A percentile compares a stretch with the other conserved stretches of the same genome.
These are phyloP conservation scores for Fraxinus paxiana DNA, from an alignment of 305 asterid genomes.

Conservation along the genomic window DNA sequence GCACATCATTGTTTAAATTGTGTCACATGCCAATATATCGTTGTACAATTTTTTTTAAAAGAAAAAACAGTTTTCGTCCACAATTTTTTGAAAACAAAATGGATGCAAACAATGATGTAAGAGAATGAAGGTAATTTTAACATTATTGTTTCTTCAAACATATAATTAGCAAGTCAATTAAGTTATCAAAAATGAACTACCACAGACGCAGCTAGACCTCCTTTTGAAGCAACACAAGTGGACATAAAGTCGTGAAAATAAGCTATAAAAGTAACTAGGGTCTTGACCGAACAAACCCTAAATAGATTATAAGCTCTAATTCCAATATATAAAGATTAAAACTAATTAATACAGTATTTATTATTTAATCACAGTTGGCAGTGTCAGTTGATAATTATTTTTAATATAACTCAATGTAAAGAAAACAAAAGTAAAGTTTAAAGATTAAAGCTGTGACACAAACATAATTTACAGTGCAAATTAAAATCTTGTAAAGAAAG, in stretches of 20 bases:
- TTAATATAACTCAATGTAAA: slow-evolving; percentile 20
- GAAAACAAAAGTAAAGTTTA: slow-evolving; percentile 39
- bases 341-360: slow-evolving; percentile 25
- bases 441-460: slow-evolving; percentile 16
- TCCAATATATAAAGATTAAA: slow-evolving; percentile 45
- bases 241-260: slow-evolving; percentile 38
- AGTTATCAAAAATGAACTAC: too few species aligned
- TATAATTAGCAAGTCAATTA: too few species aligned
- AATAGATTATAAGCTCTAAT: slow-evolving; percentile 36
- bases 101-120: too few species aligned
- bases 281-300: slow-evolving; percentile 51
- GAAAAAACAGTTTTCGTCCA: too few species aligned
- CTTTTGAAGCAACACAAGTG: slow-evolving; percentile 36
- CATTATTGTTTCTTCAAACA: too few species aligned
- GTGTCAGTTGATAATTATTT: slow-evolving; percentile 46
- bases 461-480: neutral
- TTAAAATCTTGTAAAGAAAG: neutral
- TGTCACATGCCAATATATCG: too few species aligned
- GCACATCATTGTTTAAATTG: too few species aligned
- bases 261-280: slow-evolving; percentile 31
- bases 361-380: slow-evolving; percentile 47
- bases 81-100: too few species aligned
- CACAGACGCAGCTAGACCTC: slow-evolving; percentile 15
- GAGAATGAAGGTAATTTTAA: too few species aligned
- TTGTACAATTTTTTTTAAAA: too few species aligned